Percentiles rank a stretch among this genome's conserved stretches.
Evolutionary conservation across 202 grass and related monocot species (phyloP).

Genomic region (Zoysia matrella): DNA sequence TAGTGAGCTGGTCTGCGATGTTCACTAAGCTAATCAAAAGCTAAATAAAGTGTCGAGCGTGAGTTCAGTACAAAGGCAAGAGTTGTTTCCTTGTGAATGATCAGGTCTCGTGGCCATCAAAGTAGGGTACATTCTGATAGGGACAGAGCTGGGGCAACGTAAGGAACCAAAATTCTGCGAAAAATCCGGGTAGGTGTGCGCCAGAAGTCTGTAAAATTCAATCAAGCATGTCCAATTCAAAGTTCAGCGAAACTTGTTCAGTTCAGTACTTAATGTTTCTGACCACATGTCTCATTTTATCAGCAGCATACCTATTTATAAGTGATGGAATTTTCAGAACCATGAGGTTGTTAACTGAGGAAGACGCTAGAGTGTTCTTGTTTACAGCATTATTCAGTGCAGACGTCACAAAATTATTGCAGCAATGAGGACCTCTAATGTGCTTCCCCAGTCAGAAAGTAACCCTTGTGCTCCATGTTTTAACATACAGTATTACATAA

Average conservation of each 20-base stretch:
- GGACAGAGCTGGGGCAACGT: not conserved
- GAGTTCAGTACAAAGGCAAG: not conserved
- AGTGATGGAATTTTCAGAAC: not conserved
- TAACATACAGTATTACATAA: constrained; percentile 10
- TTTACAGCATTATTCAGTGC: not conserved
- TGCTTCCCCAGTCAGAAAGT: constrained; percentile 6
- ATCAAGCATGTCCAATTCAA: not conserved
- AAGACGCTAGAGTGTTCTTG: not conserved
- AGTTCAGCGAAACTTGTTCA: not conserved
- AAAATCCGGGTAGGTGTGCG: not conserved
- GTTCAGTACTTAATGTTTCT: not conserved
- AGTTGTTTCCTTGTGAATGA: constrained; percentile 37
- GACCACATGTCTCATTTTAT: not conserved
- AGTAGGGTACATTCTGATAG: not conserved
- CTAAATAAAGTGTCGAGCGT: constrained; percentile 4
- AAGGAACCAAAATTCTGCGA: not conserved
- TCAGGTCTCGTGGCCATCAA: not conserved
- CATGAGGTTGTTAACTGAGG: not conserved
- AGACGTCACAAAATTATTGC: not conserved
- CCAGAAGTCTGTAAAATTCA: not conserved
- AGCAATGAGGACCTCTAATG: not conserved
- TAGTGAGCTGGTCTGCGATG: constrained; percentile 3
- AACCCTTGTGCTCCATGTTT: constrained; percentile 32
- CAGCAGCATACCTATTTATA: too few relatives aligned
- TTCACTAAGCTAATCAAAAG: constrained; percentile 33